Evolutionary conservation across 495 filamentous ascomycete species (phyloP).

Genomic region (Lichina pygmaea): DNA sequence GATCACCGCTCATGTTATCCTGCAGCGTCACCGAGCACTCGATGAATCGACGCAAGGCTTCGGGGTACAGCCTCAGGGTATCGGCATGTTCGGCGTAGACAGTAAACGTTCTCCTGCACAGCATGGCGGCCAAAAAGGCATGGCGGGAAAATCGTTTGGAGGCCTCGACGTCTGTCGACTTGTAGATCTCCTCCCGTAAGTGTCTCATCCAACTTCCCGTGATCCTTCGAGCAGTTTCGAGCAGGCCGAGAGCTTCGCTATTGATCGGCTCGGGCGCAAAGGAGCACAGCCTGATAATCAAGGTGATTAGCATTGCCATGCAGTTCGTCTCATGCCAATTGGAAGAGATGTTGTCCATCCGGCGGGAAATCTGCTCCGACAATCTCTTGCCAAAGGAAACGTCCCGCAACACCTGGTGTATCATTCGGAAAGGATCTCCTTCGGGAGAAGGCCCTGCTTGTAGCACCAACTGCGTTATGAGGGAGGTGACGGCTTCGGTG

Average conservation of each 20-base stretch:
- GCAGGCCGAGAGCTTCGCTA: slow-evolving; percentile 6
- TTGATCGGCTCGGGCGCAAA: slow-evolving; percentile 6
- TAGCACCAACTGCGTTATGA: slow-evolving; percentile 17
- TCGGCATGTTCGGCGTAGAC: slow-evolving; percentile 5
- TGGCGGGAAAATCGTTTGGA: slow-evolving; percentile 13
- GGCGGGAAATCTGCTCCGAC: slow-evolving; percentile 14
- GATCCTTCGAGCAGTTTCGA: slow-evolving; percentile 6
- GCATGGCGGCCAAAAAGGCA: slow-evolving; percentile 19
- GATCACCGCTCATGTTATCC: slow-evolving; percentile 13
- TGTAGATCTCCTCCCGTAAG: slow-evolving; percentile 18
- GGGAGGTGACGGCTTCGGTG: slow-evolving; percentile 15
- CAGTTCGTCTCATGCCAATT: slow-evolving; percentile 25
- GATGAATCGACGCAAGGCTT: background rate
- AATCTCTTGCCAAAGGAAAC: slow-evolving; percentile 17
- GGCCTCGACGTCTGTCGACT: slow-evolving; percentile 13
- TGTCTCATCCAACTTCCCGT: slow-evolving; percentile 16
- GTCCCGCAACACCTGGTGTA: slow-evolving; percentile 21
- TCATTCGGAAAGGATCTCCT: slow-evolving; percentile 11
- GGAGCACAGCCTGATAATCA: slow-evolving; percentile 11
- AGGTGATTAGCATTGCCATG: slow-evolving; percentile 21
- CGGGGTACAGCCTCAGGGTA: background rate
- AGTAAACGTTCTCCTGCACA: slow-evolving; percentile 22
- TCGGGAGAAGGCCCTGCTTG: slow-evolving; percentile 18
- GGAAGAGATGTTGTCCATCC: slow-evolving; percentile 13
- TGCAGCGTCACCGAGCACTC: slow-evolving; percentile 16